These are phyloP conservation scores for Sarcodon sp. DNA, from an alignment of 768 basidiomycete species.

Conservation along the genomic window DNA sequence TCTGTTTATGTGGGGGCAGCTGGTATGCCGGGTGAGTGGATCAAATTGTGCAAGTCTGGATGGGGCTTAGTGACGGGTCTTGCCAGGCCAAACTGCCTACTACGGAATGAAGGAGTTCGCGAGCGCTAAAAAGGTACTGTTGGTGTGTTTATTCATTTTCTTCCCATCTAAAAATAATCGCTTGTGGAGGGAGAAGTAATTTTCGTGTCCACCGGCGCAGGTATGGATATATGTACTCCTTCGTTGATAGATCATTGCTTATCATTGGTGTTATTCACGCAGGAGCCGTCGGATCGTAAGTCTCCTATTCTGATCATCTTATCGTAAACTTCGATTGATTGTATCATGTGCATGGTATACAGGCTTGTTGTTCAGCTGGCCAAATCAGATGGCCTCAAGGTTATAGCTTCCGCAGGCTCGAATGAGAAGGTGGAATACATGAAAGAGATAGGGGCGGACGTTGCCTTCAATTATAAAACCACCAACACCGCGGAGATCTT, in stretches of 20 bases:
- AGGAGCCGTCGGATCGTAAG: conserved; percentile 50
- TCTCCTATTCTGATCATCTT: background rate
- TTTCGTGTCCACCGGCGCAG: conserved; percentile 34
- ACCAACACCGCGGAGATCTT: conserved; percentile 37
- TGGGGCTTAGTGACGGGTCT: background rate
- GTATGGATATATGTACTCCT: conserved; percentile 6
- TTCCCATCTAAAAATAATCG: background rate
- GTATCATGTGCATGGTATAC: background rate
- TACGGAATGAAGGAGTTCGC: conserved; percentile 28
- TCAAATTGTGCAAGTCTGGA: background rate
- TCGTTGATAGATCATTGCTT: background rate
- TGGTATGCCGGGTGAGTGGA: conserved; percentile 24
- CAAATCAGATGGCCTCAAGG: conserved; percentile 33
- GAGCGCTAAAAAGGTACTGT: conserved; percentile 24
- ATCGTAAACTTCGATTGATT: too few species aligned
- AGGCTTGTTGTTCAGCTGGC: conserved; percentile 28
- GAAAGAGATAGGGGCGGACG: conserved; percentile 50
- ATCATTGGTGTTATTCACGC: background rate
- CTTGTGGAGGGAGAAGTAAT: conserved; percentile 29
- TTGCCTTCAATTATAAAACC: conserved; percentile 68
- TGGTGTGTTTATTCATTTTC: background rate
- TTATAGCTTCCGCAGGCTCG: conserved; percentile 59
- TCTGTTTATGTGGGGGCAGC: conserved; percentile 33
- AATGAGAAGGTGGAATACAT: conserved; percentile 62
- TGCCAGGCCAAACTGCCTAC: conserved; percentile 19